Conservation (phyloP, 768 basidiomycete species). For the Leccinum rimulosum region DNA sequence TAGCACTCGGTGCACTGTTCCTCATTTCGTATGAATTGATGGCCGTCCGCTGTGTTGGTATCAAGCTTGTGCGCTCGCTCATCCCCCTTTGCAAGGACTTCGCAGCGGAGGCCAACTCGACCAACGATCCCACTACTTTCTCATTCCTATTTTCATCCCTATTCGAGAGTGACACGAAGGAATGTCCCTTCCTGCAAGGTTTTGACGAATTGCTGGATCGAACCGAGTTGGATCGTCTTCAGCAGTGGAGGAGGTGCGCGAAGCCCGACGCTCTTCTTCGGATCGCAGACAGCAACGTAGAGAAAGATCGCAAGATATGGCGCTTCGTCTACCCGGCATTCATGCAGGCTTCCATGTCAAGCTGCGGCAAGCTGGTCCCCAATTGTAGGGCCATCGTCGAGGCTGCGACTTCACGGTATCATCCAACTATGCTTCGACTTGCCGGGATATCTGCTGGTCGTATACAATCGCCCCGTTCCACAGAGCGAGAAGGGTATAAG, state of each 20-base stretch:
- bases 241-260: conserved; percentile 62
- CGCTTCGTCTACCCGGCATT: conserved; percentile 66
- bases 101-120: conserved; percentile 30
- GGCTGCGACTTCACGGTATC: conserved; percentile 67
- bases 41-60: conserved; percentile 55
- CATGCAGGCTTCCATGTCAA: conserved; percentile 54
- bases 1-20: conserved; percentile 74
- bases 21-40: conserved; percentile 58
- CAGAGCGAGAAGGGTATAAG: conserved; percentile 53
- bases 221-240: conserved; percentile 56
- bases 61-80: conserved; percentile 61
- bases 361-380: conserved; percentile 42
- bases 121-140: conserved; percentile 26
- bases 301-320: conserved; percentile 73
- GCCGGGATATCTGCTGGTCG: conserved; percentile 65
- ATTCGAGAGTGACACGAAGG: conserved; percentile 48
- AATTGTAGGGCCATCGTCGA: conserved; percentile 65
- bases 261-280: conserved; percentile 57
- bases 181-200: conserved; percentile 52
- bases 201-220: conserved; percentile 67
- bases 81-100: conserved; percentile 48
- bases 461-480: conserved; percentile 37
- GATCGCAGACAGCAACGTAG: conserved; percentile 68
- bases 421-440: conserved; percentile 66
- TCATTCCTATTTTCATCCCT: conserved; percentile 46